phyloP scores from a whole-genome alignment of 2,329 filamentous ascomycete genomes.

The Chrysoporthe cubensis region DNA sequence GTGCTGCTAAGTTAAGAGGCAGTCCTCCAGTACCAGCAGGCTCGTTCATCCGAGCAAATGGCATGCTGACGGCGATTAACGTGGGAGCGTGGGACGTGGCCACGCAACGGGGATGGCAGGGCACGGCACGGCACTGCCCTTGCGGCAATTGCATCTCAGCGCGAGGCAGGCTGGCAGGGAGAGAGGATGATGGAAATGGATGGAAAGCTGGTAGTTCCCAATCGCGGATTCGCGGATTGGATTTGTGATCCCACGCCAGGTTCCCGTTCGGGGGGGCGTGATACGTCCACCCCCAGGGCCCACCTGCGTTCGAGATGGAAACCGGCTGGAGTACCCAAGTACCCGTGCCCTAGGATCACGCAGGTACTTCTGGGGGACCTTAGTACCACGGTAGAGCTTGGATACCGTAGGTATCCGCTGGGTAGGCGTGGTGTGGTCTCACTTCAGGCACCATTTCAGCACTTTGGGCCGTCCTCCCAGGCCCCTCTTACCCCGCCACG shows the following conservation, averaged over 20 bases:
- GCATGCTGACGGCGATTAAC: constrained; percentile 5
- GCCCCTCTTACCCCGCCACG: neutral
- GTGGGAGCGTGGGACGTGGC: constrained; percentile 11
- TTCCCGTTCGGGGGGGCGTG: neutral
- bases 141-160: neutral
- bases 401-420: too few species aligned
- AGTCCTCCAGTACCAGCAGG: too few species aligned
- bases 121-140: neutral
- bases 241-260: constrained; percentile 10
- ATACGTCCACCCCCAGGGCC: neutral
- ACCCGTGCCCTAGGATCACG: neutral
- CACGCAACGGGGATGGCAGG: neutral
- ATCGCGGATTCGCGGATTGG: neutral
- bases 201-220: neutral
- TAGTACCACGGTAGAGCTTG: too few species aligned
- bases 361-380: neutral
- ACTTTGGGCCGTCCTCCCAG: neutral
- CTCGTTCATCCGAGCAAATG: too few species aligned
- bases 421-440: neutral
- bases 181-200: constrained; percentile 2
- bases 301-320: neutral
- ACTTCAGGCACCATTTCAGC: constrained; percentile 2
- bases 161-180: neutral
- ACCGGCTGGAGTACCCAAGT: neutral
- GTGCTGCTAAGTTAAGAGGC: too few species aligned